These are phyloP conservation scores for Salvia hispanica DNA, from an alignment of 257 asterid genomes.

Conservation along the genomic window DNA sequence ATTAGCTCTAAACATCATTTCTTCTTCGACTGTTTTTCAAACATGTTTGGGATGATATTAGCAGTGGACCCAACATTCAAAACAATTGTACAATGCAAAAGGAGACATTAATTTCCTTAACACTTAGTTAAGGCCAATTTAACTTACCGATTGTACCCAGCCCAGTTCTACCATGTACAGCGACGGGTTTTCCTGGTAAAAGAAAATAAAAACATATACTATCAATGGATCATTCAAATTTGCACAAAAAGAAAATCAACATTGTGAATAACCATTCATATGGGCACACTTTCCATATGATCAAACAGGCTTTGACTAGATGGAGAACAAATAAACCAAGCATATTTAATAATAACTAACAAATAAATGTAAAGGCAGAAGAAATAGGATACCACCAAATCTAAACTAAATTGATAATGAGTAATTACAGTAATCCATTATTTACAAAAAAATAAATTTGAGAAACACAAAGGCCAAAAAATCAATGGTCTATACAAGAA, in stretches of 20 bases:
- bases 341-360: background rate
- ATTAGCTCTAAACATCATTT: background rate
- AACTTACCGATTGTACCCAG: conserved; percentile 74
- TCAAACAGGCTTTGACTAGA: conserved; percentile 18
- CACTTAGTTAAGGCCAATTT: conserved; percentile 20
- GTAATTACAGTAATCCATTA: no score
- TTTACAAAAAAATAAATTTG: background rate
- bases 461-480: background rate
- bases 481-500: background rate
- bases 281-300: conserved; percentile 21
- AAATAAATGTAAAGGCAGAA: background rate
- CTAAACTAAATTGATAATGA: no score
- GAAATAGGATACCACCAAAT: background rate
- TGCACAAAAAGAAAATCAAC: no score
- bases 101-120: conserved; percentile 13
- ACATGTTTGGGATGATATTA: conserved; percentile 18
- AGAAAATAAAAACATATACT: conserved; percentile 12
- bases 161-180: conserved; percentile 87
- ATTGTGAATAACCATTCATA: background rate
- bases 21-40: background rate
- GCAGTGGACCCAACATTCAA: conserved; percentile 10
- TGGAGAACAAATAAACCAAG: background rate
- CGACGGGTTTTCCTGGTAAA: conserved; percentile 79
- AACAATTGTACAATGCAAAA: background rate
- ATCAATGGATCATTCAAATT: no score